Evolutionary conservation across 1,139 yeast genomes (phyloP), one percentile per base, ranked within the genome.

Genomic region (Hansenula sp.): DNA sequence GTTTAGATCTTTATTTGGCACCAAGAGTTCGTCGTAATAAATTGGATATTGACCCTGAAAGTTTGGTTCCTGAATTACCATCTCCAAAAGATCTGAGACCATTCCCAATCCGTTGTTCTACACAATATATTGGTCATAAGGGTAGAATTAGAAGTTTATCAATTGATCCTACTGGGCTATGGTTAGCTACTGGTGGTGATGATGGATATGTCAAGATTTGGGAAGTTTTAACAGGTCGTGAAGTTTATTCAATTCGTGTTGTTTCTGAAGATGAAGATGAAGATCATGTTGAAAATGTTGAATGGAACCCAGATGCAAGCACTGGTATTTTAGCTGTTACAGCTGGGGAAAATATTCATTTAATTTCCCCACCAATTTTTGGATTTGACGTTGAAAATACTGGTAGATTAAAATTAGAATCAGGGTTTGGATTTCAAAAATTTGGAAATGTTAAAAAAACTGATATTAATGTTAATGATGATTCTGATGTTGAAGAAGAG

Each of bases 161-260:
- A 12, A 77, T 91, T 42, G 96, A 93, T 62, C 96, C 96, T 42
- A 76, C 82, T 42, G 99, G 99, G 9, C 74, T 86, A 57, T 93
- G 96, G 93, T 72, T 93, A 51, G 99, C 99, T 19, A 93, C 99
- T 10, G 99, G 98, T 45, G 87, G 96, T 24, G 99, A 93, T 62
- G 99, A 93, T 63, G 98, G 97, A 41, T 77, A 91, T 24, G 90
- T 93, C n/a, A 77, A 96, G 57, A 76, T 93, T 17, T 93, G 99
- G 99, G 99, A 94, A 69, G 81, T 90, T 15, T 72, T 90, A 47
- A 89, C 98, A 5, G 99, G 99, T 41, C 81, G 99, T 67, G 95
- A 91, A 70, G 86, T 93, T 41, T 88, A 79, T 76, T 76, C 80
- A 50, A 72, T 80, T 24, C 71, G 72, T 45, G 67, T 86, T 21